Evolutionary conservation across 2,329 filamentous ascomycete species (phyloP).

Genomic region (Pseudogymnoascus sp.): DNA sequence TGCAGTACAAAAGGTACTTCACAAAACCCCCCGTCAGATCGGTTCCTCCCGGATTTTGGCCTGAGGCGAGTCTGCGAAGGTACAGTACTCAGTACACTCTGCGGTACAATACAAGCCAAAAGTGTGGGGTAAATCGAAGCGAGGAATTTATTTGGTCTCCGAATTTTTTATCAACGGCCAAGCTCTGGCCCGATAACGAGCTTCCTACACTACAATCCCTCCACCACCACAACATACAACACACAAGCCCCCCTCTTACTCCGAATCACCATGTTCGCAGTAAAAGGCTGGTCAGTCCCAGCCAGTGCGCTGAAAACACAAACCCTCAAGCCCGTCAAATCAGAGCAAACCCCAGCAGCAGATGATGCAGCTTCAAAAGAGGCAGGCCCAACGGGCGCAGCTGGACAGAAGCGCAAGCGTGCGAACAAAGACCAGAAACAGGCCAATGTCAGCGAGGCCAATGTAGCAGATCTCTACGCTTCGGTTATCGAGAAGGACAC

Average conservation of each 20-base stretch:
- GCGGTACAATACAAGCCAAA: background rate
- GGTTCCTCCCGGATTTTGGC: background rate
- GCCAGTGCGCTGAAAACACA: constrained; percentile 65
- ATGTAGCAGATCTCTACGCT: constrained; percentile 72
- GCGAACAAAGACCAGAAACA: constrained; percentile 44
- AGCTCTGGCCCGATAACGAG: background rate
- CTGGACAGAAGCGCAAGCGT: constrained; percentile 44
- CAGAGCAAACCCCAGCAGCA: constrained; percentile 19
- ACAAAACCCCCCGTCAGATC: background rate
- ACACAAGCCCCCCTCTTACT: background rate
- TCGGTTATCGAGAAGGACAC: constrained; percentile 65
- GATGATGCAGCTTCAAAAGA: constrained; percentile 23
- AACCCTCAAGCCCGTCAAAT: constrained; percentile 21
- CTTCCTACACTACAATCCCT: background rate
- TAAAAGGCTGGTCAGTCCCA: constrained; percentile 84
- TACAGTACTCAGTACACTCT: background rate
- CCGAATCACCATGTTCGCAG: constrained; percentile 65
- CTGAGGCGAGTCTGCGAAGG: background rate
- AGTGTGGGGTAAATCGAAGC: constrained; percentile 5
- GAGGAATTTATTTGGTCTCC: background rate
- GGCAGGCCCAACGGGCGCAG: constrained; percentile 27
- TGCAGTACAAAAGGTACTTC: background rate
- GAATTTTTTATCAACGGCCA: constrained; percentile 5
- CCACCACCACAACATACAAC: background rate
- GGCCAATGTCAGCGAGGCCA: constrained; percentile 53